Evolutionary conservation across 139 green algal genomes (phyloP).

Genomic region (Coelastrella sp.): DNA sequence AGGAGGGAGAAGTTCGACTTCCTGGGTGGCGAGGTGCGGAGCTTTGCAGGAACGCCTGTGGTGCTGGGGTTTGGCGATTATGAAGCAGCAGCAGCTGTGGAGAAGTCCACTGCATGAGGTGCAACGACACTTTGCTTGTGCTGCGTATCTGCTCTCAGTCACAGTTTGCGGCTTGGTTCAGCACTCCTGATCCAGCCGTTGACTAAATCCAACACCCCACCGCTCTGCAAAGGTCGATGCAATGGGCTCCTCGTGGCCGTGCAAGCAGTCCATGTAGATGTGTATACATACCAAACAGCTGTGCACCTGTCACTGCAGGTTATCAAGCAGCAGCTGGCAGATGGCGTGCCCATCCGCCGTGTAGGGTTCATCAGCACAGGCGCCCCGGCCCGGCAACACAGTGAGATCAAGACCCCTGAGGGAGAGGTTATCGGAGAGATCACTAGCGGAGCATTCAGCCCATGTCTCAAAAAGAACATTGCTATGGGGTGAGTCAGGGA

Average conservation of each 20-base stretch:
- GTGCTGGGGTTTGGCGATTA: background rate
- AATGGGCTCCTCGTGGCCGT: no score
- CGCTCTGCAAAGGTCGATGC: no score
- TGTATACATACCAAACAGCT: no score
- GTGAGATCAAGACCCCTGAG: conserved; percentile 79
- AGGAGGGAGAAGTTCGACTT: conserved; percentile 93
- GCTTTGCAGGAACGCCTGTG: background rate
- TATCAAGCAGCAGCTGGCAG: conserved; percentile 95
- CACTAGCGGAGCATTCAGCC: conserved; percentile 94
- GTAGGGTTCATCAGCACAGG: conserved; percentile 93
- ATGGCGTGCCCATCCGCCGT: conserved; percentile 87
- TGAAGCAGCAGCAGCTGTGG: no score
- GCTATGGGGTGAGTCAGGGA: conserved; percentile 90
- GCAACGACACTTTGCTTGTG: no score
- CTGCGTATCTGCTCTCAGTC: background rate
- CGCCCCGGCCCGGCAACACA: conserved; percentile 89
- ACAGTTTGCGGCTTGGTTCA: background rate
- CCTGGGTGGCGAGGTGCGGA: conserved; percentile 87
- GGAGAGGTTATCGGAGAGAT: conserved; percentile 91
- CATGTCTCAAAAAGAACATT: conserved; percentile 98
- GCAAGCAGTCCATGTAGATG: no score
- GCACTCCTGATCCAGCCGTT: background rate
- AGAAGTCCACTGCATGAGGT: no score
- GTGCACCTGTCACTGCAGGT: conserved; percentile 51
- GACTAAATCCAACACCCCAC: no score